Evolutionary conservation across 495 filamentous ascomycete species (phyloP).

Genomic region (Penicillium cataractarum): DNA sequence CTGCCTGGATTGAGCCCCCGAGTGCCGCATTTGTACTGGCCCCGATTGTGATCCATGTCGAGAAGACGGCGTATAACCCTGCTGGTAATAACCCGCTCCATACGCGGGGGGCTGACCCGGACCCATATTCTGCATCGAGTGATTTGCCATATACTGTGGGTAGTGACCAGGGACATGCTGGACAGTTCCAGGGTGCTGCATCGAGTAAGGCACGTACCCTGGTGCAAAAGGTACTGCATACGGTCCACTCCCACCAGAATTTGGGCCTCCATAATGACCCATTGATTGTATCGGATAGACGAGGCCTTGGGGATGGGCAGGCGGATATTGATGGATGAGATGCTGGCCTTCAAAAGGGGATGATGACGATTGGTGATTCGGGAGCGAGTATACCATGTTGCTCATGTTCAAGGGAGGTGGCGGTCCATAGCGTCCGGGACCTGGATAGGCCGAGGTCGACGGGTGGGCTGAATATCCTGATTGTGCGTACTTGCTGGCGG

Average conservation of each 20-base stretch:
- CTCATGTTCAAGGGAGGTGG: constrained; percentile 49
- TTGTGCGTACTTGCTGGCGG: constrained; percentile 22
- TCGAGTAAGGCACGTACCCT: constrained; percentile 36
- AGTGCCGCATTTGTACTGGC: constrained; percentile 15
- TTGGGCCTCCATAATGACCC: constrained; percentile 40
- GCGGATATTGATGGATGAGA: constrained; percentile 38
- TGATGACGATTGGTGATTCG: constrained; percentile 38
- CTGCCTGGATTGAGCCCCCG: constrained; percentile 11
- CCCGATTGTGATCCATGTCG: constrained; percentile 20
- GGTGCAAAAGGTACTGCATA: constrained; percentile 38
- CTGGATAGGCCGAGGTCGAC: constrained; percentile 28
- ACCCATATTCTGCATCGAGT: constrained; percentile 23
- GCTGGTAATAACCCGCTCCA: constrained; percentile 33
- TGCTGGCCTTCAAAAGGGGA: constrained; percentile 36
- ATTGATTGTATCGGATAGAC: constrained; percentile 45
- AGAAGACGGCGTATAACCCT: constrained; percentile 26
- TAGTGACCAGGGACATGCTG: constrained; percentile 36
- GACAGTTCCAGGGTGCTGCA: constrained; percentile 28
- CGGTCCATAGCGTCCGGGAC: constrained; percentile 31
- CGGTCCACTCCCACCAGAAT: constrained; percentile 21
- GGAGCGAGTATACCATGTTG: constrained; percentile 49
- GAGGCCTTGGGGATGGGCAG: constrained; percentile 31
- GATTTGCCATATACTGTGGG: constrained; percentile 30
- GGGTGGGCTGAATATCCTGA: constrained; percentile 28
- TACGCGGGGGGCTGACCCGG: constrained; percentile 33